These are phyloP conservation scores for Pseudocercospora macadamiae DNA, from an alignment of 2,329 filamentous ascomycete species.

Conservation along the genomic window DNA sequence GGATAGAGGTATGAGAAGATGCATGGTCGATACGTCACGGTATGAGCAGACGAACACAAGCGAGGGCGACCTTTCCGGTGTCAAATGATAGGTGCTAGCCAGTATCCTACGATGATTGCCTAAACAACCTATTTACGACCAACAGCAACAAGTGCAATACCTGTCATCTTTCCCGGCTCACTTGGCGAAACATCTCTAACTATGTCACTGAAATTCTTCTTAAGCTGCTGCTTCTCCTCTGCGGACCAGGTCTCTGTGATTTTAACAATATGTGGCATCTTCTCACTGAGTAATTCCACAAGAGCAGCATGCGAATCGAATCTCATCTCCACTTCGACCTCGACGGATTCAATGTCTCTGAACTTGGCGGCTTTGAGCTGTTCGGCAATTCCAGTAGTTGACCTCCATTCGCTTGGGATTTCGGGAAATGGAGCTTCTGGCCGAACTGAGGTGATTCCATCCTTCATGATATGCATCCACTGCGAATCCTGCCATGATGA, in stretches of 20 bases:
- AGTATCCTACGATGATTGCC: background rate
- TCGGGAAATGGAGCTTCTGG: slow-evolving; percentile 26
- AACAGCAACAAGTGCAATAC: slow-evolving; percentile 32
- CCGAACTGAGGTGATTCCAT: slow-evolving; percentile 22
- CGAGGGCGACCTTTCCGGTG: too few species aligned
- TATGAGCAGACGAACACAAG: too few species aligned
- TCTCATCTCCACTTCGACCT: slow-evolving; percentile 31
- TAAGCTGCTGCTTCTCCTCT: slow-evolving; percentile 27
- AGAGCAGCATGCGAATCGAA: slow-evolving; percentile 22
- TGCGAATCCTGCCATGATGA: slow-evolving; percentile 35
- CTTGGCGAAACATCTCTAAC: slow-evolving; percentile 26
- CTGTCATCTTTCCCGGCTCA: slow-evolving; percentile 32
- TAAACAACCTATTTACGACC: slow-evolving; percentile 28
- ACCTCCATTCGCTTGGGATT: slow-evolving; percentile 33
- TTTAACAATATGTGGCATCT: slow-evolving; percentile 32
- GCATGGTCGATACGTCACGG: too few species aligned
- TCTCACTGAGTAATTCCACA: slow-evolving; percentile 24
- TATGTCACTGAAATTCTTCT: slow-evolving; percentile 23
- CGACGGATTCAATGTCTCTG: slow-evolving; percentile 27
- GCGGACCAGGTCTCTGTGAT: slow-evolving; percentile 28
- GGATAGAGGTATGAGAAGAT: too few species aligned
- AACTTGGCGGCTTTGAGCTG: slow-evolving; percentile 37
- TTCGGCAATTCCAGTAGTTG: slow-evolving; percentile 18
- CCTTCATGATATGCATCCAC: slow-evolving; percentile 34
- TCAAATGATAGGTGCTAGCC: too few species aligned